phyloP scores from a whole-genome alignment of 2,329 filamentous ascomycete species.

The Scedosporium apiospermum region DNA sequence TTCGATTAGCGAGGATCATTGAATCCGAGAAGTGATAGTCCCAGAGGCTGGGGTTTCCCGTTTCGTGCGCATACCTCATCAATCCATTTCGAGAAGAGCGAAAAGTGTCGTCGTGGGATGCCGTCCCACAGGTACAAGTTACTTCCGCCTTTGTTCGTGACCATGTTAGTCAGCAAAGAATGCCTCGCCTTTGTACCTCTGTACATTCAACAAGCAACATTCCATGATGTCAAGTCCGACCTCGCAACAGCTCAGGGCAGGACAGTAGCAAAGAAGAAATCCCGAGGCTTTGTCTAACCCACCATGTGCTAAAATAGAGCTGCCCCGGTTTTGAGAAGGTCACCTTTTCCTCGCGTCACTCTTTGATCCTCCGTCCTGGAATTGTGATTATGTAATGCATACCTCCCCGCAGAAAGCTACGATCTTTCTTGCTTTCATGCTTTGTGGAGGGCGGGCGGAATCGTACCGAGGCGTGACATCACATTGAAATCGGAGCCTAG shows the following conservation, averaged over 20 bases:
- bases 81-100: not conserved
- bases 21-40: not conserved
- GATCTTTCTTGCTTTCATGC: not conserved
- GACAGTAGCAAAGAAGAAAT: not conserved
- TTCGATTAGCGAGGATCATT: too few species aligned
- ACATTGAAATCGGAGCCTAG: not conserved
- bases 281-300: not conserved
- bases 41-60: not conserved
- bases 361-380: not conserved
- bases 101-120: not conserved
- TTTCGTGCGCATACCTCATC: not conserved
- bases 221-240: not conserved
- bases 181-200: too few species aligned
- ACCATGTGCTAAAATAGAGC: not conserved
- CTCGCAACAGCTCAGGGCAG: not conserved
- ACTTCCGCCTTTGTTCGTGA: not conserved
- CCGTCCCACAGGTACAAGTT: not conserved
- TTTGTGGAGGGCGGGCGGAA: not conserved
- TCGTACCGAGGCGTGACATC: conserved; percentile 2
- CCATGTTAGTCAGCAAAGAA: not conserved
- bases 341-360: not conserved
- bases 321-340: not conserved
- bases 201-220: too few species aligned
- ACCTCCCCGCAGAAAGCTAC: not conserved
- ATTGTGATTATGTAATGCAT: not conserved